Evolutionary conservation across 169 alveolate genomes (phyloP).

Genomic region (Plasmodium coatneyi): DNA sequence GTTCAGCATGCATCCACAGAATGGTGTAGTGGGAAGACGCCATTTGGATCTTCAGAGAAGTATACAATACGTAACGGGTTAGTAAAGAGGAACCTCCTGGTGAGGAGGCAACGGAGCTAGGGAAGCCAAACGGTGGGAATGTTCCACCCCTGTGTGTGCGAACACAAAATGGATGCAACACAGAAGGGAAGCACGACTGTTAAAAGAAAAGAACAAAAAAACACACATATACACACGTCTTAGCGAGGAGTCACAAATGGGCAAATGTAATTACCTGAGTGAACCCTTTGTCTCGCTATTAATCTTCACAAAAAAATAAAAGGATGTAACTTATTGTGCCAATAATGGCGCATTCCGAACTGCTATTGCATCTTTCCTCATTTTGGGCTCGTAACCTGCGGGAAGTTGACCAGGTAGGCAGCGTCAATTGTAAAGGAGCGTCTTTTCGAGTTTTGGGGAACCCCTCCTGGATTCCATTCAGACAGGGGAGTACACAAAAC

Average conservation of each 20-base stretch:
- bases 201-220: background rate
- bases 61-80: background rate
- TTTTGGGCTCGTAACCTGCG: constrained; percentile 68
- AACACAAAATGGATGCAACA: background rate
- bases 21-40: background rate
- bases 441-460: background rate
- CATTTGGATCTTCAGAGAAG: background rate
- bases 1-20: background rate
- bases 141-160: background rate
- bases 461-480: background rate
- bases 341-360: constrained; percentile 9
- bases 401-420: background rate
- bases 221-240: background rate
- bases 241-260: background rate
- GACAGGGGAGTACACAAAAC: background rate
- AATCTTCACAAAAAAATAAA: background rate
- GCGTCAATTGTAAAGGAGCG: background rate
- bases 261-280: background rate
- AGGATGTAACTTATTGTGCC: constrained; percentile 2
- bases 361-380: constrained; percentile 21
- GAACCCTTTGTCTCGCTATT: background rate
- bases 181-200: background rate
- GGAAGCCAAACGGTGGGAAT: background rate
- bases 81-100: background rate
- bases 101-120: background rate